Conservation (phyloP, 1,139 yeast species). For the Blastobotrys illinoisensis region DNA sequence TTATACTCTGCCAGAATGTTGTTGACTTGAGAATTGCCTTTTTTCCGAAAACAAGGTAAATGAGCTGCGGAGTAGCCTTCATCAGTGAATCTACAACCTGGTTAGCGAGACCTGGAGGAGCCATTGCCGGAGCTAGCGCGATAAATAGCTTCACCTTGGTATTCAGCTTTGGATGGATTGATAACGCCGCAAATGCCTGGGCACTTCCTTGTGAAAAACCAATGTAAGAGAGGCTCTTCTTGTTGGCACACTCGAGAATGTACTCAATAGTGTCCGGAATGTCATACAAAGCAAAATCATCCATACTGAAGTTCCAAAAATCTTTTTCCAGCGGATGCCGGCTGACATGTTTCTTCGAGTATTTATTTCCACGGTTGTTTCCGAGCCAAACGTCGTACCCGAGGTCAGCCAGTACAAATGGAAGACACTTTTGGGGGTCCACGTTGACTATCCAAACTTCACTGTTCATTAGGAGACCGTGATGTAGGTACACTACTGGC, state of each 20-base stretch:
- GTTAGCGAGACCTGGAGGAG: constrained; percentile 81
- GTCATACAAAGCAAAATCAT: constrained; percentile 78
- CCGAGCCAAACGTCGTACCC: constrained; percentile 95
- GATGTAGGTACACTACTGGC: constrained; percentile 74
- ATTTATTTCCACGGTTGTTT: constrained; percentile 85
- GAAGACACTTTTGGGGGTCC: constrained; percentile 58
- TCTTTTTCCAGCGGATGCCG: constrained; percentile 41
- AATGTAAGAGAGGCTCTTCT: constrained; percentile 51
- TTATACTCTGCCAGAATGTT: constrained; percentile 72
- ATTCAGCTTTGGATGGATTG: constrained; percentile 66
- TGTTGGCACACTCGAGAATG: constrained; percentile 45
- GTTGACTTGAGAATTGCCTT: constrained; percentile 71
- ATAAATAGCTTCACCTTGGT: constrained; percentile 63
- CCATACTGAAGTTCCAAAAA: constrained; percentile 84
- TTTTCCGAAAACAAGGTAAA: constrained; percentile 71
- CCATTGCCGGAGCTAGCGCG: constrained; percentile 90
- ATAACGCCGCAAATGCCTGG: constrained; percentile 77
- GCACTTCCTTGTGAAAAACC: constrained; percentile 94
- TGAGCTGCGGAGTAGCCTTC: constrained; percentile 70
- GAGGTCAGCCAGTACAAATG: constrained; percentile 66
- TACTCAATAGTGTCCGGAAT: constrained; percentile 72
- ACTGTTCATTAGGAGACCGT: constrained; percentile 85
- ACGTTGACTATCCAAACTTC: constrained; percentile 76
- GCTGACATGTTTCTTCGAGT: constrained; percentile 52
- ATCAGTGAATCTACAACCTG: constrained; percentile 69